A percentile compares a stretch with the other conserved stretches of the same genome.
Conservation (phyloP, 345 rosid genomes). For the Eucalyptus albens region DNA sequence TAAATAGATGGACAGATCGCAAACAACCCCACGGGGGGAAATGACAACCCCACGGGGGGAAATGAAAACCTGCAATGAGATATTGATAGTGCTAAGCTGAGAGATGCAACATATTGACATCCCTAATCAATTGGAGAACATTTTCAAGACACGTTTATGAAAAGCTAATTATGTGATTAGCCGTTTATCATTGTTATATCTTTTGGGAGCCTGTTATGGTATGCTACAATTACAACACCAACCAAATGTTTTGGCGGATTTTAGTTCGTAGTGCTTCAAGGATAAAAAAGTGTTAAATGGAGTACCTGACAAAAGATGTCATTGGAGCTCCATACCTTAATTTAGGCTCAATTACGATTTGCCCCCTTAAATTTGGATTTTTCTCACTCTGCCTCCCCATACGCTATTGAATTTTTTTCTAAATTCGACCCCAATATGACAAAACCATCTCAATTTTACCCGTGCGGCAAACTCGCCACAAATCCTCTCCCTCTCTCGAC, state of each 20-base stretch:
- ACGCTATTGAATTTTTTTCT: not conserved
- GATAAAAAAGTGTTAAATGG: not conserved
- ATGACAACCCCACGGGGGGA: not conserved
- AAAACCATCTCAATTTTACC: not conserved
- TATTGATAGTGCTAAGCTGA: not conserved
- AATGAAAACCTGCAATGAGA: not conserved
- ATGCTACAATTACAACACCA: not conserved
- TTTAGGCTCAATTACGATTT: not conserved
- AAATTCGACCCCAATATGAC: not conserved
- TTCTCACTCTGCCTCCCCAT: not conserved
- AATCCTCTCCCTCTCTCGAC: not conserved
- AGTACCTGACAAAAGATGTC: not conserved
- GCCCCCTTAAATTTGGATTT: not conserved
- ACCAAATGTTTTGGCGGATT: not conserved
- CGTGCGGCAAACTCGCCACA: not conserved
- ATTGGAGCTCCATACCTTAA: not conserved
- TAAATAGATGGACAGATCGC: not conserved
- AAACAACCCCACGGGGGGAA: not conserved
- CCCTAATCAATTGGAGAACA: not conserved
- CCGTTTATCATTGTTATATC: not conserved
- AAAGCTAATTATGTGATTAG: not conserved
- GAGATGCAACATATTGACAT: not conserved
- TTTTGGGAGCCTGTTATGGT: not conserved
- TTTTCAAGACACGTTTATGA: not conserved
- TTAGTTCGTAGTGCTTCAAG: not conserved